Percentiles rank a stretch among this genome's conserved stretches.
Conservation (phyloP, 306 rosid genomes). For the Cucurbita ficifolia region DNA sequence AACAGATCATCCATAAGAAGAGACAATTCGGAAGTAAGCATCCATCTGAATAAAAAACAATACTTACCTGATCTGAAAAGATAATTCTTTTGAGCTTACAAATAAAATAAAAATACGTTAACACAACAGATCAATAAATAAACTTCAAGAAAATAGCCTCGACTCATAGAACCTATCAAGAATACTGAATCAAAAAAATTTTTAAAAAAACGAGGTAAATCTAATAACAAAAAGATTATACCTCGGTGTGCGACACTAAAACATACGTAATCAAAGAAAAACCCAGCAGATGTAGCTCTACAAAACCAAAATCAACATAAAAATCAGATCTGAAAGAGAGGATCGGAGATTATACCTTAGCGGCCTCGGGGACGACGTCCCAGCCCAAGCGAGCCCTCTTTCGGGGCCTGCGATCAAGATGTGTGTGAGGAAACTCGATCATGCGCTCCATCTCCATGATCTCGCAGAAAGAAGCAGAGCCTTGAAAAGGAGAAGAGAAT, state of each 20-base stretch:
- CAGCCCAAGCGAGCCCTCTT: slow-evolving; percentile 93
- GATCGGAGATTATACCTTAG: slow-evolving; percentile 48
- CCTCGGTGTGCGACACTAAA: not conserved
- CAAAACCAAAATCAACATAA: not conserved
- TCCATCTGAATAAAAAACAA: not conserved
- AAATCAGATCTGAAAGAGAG: slow-evolving; percentile 19
- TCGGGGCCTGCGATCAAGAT: slow-evolving; percentile 85
- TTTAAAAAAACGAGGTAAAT: not conserved
- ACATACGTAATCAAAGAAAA: slow-evolving; percentile 13
- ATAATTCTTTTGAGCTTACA: not conserved
- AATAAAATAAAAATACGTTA: not conserved
- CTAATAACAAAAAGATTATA: not conserved
- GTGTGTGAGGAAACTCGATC: slow-evolving; percentile 65
- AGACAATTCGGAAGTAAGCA: not conserved
- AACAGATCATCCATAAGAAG: not conserved
- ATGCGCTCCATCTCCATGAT: slow-evolving; percentile 87
- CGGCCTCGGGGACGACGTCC: slow-evolving; percentile 60
- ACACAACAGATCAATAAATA: not conserved
- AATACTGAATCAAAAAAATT: too few species aligned
- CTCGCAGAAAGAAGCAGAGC: not conserved
- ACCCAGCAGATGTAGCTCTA: slow-evolving; percentile 23
- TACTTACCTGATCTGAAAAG: not conserved
- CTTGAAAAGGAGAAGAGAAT: not conserved
- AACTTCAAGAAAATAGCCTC: not conserved
- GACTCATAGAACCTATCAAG: not conserved